These are phyloP conservation scores for Talaromyces sp. DNA, from an alignment of 2,329 filamentous ascomycete species.

Conservation along the genomic window DNA sequence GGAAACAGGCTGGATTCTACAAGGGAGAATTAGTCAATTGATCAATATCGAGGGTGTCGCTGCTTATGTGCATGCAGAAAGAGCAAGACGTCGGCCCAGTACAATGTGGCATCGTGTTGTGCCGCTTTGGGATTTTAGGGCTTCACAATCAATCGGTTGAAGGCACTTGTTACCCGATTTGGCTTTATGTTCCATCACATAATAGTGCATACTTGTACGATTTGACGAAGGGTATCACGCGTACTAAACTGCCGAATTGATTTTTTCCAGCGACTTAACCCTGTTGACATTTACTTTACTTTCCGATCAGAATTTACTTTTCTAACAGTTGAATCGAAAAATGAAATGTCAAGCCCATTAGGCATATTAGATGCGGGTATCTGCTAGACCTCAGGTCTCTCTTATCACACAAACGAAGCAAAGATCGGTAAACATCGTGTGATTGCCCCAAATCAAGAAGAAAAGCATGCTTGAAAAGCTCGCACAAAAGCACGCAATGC, in stretches of 20 bases:
- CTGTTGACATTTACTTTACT: neutral
- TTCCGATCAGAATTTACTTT: too few species aligned
- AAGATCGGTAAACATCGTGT: neutral
- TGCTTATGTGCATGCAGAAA: too few species aligned
- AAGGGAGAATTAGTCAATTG: too few species aligned
- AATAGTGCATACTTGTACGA: neutral
- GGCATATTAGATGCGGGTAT: constrained; percentile 12
- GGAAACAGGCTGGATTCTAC: too few species aligned
- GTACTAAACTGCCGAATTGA: neutral
- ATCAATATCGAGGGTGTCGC: too few species aligned
- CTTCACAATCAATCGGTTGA: too few species aligned
- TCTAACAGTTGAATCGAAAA: too few species aligned
- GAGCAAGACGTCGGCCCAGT: too few species aligned
- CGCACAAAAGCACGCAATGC: neutral
- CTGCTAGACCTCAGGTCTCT: constrained; percentile 6
- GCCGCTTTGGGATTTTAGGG: too few species aligned
- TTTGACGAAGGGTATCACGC: neutral
- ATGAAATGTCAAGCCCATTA: neutral
- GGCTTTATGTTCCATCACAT: too few species aligned
- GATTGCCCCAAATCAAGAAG: neutral
- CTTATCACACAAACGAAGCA: constrained; percentile 3
- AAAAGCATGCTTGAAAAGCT: constrained; percentile 8
- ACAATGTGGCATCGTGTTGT: too few species aligned
- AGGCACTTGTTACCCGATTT: too few species aligned
- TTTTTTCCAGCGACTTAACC: neutral